phyloP scores from a whole-genome alignment of 2,329 filamentous ascomycete genomes.

The Simplicillium sp. region DNA sequence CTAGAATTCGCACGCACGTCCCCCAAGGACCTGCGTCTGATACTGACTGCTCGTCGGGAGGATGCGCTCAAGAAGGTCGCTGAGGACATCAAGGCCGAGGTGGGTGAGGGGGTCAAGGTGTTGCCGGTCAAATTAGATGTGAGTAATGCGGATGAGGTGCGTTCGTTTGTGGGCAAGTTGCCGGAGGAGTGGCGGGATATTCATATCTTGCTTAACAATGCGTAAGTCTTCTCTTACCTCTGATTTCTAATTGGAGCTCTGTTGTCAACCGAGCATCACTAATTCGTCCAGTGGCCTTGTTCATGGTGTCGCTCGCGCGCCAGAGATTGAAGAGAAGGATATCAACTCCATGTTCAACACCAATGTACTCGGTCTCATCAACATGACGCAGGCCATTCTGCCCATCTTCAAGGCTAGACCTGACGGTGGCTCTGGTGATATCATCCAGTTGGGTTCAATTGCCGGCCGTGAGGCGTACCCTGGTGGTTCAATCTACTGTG shows the following conservation, averaged over 20 bases:
- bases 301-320: constrained; percentile 77
- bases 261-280: constrained; percentile 5
- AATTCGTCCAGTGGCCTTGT: constrained; percentile 61
- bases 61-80: constrained; percentile 71
- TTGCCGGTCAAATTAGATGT: constrained; percentile 80
- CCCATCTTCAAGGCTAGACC: constrained; percentile 69
- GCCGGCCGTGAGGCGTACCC: constrained; percentile 82
- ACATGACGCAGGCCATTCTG: constrained; percentile 88
- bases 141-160: constrained; percentile 66
- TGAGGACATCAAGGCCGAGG: constrained; percentile 64
- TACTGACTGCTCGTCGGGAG: constrained; percentile 79
- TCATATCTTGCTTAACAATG: constrained; percentile 91
- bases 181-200: constrained; percentile 78
- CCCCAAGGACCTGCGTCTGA: constrained; percentile 68
- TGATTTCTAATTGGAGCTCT: neutral
- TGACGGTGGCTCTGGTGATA: constrained; percentile 75
- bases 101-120: constrained; percentile 73
- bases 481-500: constrained; percentile 86
- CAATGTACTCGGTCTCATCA: constrained; percentile 90
- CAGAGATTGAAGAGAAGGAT: constrained; percentile 73
- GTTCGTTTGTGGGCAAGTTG: constrained; percentile 59
- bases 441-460: constrained; percentile 90
- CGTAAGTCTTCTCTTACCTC: constrained; percentile 45
- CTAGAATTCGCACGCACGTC: constrained; percentile 86
- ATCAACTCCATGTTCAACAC: constrained; percentile 83